Percentiles rank a stretch among this genome's conserved stretches.
These are phyloP conservation scores for Zygosaccharomyces gambellarensis DNA, from an alignment of 805 yeast genomes.

Conservation along the genomic window DNA sequence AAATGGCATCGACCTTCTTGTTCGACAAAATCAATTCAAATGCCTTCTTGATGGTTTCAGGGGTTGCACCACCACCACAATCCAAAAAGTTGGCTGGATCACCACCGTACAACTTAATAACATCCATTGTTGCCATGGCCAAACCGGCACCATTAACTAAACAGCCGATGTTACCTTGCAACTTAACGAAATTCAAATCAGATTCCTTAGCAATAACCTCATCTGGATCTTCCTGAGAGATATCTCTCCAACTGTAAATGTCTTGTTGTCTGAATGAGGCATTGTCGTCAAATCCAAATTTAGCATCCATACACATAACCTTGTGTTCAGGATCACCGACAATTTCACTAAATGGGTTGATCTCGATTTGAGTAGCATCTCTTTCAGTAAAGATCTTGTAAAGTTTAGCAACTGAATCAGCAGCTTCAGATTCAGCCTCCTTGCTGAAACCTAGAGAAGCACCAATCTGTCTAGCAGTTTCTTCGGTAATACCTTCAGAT, in stretches of 20 bases:
- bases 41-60: slow-evolving; percentile 95
- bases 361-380: slow-evolving; percentile 97
- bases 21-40: slow-evolving; percentile 89
- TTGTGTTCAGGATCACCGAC: slow-evolving; percentile 49
- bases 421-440: slow-evolving; percentile 79
- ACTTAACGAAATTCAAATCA: slow-evolving; percentile 92
- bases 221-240: slow-evolving; percentile 96
- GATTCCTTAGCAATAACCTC: slow-evolving; percentile 88
- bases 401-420: slow-evolving; percentile 76
- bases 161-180: slow-evolving; percentile 98
- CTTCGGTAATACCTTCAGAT: slow-evolving; percentile 73
- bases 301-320: slow-evolving; percentile 98
- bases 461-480: slow-evolving; percentile 72
- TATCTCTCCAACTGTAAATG: slow-evolving; percentile 94
- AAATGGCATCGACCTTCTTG: slow-evolving; percentile 85
- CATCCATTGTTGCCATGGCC: slow-evolving; percentile 99
- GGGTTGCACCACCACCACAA: slow-evolving; percentile 99
- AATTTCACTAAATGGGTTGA: slow-evolving; percentile 95
- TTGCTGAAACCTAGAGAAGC: slow-evolving; percentile 73
- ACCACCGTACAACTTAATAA: slow-evolving; percentile 96
- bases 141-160: slow-evolving; percentile 99
- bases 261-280: slow-evolving; percentile 93
- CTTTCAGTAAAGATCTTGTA: slow-evolving; percentile 85
- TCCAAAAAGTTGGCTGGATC: slow-evolving; percentile 98
- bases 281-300: slow-evolving; percentile 95